Conservation (phyloP, 805 yeast genomes). For the Cyberlindnera xishuangbannaensis region DNA sequence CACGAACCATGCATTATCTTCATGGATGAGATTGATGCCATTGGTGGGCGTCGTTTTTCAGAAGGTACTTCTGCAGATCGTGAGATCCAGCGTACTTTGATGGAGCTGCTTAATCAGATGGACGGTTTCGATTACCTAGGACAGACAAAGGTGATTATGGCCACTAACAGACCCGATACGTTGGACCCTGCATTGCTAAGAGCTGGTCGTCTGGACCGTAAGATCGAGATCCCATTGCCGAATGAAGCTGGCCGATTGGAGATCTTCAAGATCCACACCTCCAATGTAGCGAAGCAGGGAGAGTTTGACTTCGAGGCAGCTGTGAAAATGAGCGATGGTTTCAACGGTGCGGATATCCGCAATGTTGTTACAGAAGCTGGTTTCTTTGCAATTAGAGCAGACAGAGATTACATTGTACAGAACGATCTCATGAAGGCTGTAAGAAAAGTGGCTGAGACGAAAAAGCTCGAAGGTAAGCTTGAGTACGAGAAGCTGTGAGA, state of each 20-base stretch:
- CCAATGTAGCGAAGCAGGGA: slow-evolving; percentile 82
- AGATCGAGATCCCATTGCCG: slow-evolving; percentile 92
- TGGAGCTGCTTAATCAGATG: slow-evolving; percentile 97
- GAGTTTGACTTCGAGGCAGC: slow-evolving; percentile 96
- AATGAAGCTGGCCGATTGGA: slow-evolving; percentile 94
- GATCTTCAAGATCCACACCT: slow-evolving; percentile 87
- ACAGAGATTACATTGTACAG: slow-evolving; percentile 89
- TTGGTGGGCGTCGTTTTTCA: slow-evolving; percentile 95
- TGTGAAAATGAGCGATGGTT: slow-evolving; percentile 98
- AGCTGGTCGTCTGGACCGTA: slow-evolving; percentile 96
- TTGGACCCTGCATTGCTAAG: slow-evolving; percentile 94
- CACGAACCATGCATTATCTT: slow-evolving; percentile 97
- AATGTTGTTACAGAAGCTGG: slow-evolving; percentile 98
- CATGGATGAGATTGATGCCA: slow-evolving; percentile 98
- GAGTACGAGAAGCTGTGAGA: slow-evolving; percentile 84
- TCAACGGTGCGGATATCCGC: slow-evolving; percentile 97
- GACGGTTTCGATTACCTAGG: slow-evolving; percentile 97
- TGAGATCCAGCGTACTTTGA: slow-evolving; percentile 94
- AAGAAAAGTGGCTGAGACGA: slow-evolving; percentile 92
- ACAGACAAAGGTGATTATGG: slow-evolving; percentile 96
- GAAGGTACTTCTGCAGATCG: slow-evolving; percentile 99
- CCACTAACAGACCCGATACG: slow-evolving; percentile 98
- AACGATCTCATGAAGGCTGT: slow-evolving; percentile 97
- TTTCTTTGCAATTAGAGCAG: slow-evolving; percentile 95
- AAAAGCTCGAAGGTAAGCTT: slow-evolving; percentile 92